These are phyloP conservation scores for Glaciozyma martinii DNA, from an alignment of 768 basidiomycete genomes.

Conservation along the genomic window DNA sequence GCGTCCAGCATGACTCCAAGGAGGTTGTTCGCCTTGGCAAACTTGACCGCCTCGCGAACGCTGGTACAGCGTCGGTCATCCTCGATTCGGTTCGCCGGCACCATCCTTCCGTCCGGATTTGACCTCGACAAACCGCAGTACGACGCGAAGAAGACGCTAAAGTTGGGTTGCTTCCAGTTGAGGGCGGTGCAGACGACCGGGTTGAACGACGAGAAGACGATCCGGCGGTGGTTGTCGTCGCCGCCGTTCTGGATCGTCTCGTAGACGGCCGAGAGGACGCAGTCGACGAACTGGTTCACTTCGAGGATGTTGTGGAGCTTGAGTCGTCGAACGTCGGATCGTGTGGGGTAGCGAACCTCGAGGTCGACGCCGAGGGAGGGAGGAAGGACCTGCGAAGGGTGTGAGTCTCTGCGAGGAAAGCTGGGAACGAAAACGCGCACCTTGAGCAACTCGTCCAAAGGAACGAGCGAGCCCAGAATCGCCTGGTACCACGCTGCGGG, in stretches of 20 bases:
- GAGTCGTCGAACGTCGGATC: slow-evolving; percentile 45
- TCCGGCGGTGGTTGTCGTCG: slow-evolving; percentile 34
- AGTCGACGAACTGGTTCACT: slow-evolving; percentile 73
- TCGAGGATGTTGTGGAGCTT: slow-evolving; percentile 52
- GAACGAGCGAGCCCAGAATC: slow-evolving; percentile 47
- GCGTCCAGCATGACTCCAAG: slow-evolving; percentile 85
- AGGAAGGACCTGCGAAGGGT: slow-evolving; percentile 45
- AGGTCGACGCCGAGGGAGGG: slow-evolving; percentile 61
- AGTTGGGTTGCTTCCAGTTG: slow-evolving; percentile 99
- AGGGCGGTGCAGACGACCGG: slow-evolving; percentile 80
- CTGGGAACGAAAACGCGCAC: slow-evolving; percentile 43
- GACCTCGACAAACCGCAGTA: slow-evolving; percentile 60
- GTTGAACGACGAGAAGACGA: slow-evolving; percentile 87
- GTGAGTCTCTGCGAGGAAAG: neutral
- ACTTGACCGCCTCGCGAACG: slow-evolving; percentile 83
- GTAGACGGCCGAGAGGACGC: slow-evolving; percentile 74
- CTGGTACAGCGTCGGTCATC: slow-evolving; percentile 50
- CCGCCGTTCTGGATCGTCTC: slow-evolving; percentile 46
- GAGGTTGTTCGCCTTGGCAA: slow-evolving; percentile 83
- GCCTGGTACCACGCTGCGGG: slow-evolving; percentile 40
- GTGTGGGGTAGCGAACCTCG: slow-evolving; percentile 68
- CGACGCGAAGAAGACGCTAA: slow-evolving; percentile 90
- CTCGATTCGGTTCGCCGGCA: slow-evolving; percentile 39
- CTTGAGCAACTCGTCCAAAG: slow-evolving; percentile 66
- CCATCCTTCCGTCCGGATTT: slow-evolving; percentile 30